Evolutionary conservation across 257 asterid species (phyloP), one percentile per base, ranked within the genome.

Genomic region (Orobanche coerulescens): DNA sequence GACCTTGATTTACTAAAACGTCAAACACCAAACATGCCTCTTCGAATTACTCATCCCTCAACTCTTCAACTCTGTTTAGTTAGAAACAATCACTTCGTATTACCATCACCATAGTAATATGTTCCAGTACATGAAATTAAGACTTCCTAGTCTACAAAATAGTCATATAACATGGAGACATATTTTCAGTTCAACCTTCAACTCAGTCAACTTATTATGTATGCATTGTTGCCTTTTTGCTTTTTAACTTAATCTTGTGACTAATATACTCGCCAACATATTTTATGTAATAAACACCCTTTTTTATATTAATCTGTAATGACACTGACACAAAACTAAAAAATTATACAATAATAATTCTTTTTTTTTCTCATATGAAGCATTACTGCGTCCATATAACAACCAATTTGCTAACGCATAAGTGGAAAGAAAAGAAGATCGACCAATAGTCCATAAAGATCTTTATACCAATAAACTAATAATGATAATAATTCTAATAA

Each of bases 1-100:
- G 54, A 64, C 24, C 53, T 39, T 30, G 54, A n/a, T 60, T 42
- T 42, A 24, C 44, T 36, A 12, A 11, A 34, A 55, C 31, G 50
- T 20, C 4, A 16, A 33, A 56, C 8, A 12, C 52, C 28, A 44
- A 8, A 30, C 47, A 16, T 6, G 47, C 22, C 67, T 19, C 19
- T 51, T 7, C 42, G 44, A 26, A 18, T 36, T 11, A 30, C 49
- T 34, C 47, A 30, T 48, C 23, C 18, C 33, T 4, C 34, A 30
- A 12, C 49, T 33, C 2, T 26, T 37, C 37, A 23, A 4, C 26
- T 50, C 6, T 3, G 36, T 34, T 39, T 9, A 33, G 40, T 39
- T 9, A 33, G 40, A 52, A 23, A 19, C 19, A 48, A 20, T 6
- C 30, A 12, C 23, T 23, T 23, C 20, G 60, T 53, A 30, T 26